Evolutionary conservation across 1,139 yeast species (phyloP), one percentile per base, ranked within the genome.

Genomic region (Zygosaccharomyces sapae): DNA sequence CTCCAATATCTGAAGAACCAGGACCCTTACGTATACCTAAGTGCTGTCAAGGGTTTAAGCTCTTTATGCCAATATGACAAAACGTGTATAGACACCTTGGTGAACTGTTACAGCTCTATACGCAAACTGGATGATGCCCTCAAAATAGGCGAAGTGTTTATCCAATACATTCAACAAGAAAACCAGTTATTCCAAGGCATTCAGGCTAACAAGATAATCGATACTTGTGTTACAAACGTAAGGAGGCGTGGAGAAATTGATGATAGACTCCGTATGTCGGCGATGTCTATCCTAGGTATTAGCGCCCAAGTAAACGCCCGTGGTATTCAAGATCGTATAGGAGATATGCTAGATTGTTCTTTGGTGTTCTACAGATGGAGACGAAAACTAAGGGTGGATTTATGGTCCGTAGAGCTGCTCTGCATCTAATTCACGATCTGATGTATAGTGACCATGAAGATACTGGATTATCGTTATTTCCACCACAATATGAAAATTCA

Each of bases 21-120:
- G 0, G 98, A 92, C 53, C 95, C 97, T 0, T 92, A 82, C 62
- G 79, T 92, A 12, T 90, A 87, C 62, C 65, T 92, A 47, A 90
- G 87, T 60, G 86, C 84, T 0, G 86, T 92, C 52, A 88, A 86
- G 58, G 90, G 95, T 0, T 68, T 92, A 22, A 82, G 80, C 44
- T 72, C 76, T 16, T 66, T 90, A 36, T 70, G 83, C 19, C 77
- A 73, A 6, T 58, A 70, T 38, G 70, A 78, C 43, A 54, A 62
- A 1, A 58, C 59, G 3, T 75, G 80, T 0, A 50, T 81, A 6
- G 62, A 66, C 2, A 64, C 67, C 6, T 59, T 83, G 22, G 52
- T 75, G 1, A 59, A 66, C 1, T 61, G 75, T 16, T 85, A 84
- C 55, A 52, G 62, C 0, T 64, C 70, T 29, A 47, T 54, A 2